A percentile compares a stretch with the other conserved stretches of the same genome.
These are phyloP conservation scores for Closterium sp. DNA, from an alignment of 139 green algal genomes.

Conservation along the genomic window DNA sequence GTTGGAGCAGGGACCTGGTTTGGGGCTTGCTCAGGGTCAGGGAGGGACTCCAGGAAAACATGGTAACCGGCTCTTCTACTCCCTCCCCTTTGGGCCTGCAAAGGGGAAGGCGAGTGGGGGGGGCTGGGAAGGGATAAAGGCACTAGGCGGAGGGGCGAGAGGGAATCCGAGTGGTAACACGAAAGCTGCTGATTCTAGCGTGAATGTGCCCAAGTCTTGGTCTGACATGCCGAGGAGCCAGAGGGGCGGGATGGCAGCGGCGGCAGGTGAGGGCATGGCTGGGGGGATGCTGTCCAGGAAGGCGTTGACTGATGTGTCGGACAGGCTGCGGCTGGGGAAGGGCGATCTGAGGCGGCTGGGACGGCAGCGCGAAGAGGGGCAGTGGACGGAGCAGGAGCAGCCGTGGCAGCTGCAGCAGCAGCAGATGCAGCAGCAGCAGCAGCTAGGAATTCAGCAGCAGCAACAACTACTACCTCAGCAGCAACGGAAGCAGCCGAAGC, in stretches of 20 bases:
- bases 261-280: background rate
- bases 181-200: too few relatives aligned
- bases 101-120: background rate
- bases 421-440: too few relatives aligned
- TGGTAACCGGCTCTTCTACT: background rate
- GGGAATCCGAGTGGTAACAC: too few relatives aligned
- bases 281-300: background rate
- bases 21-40: background rate
- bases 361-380: background rate
- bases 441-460: too few relatives aligned
- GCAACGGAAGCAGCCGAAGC: background rate
- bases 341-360: background rate
- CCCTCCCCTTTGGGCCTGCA: background rate
- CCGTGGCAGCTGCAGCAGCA: background rate
- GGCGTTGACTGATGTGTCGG: background rate
- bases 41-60: too few relatives aligned
- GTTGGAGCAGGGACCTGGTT: background rate
- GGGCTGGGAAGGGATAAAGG: too few relatives aligned
- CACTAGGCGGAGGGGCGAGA: background rate
- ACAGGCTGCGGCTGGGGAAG: background rate
- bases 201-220: background rate
- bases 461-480: background rate
- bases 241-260: background rate
- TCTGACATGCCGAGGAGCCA: background rate
- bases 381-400: background rate